Evolutionary conservation across 768 basidiomycete genomes (phyloP).

Genomic region (Mycena kentingensis): DNA sequence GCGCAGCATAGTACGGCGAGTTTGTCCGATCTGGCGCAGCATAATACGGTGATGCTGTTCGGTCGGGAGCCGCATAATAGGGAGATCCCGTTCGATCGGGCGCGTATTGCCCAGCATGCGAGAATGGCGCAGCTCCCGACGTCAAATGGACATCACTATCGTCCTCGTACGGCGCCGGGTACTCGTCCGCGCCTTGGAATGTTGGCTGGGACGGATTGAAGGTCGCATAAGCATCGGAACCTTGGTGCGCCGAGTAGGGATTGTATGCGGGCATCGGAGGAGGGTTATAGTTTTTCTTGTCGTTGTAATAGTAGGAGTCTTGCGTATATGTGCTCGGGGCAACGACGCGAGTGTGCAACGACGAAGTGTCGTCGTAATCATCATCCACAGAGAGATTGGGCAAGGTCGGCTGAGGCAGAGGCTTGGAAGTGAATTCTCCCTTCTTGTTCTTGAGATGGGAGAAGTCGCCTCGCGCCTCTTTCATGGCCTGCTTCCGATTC

Average conservation of each 20-base stretch:
- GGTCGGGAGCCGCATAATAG: too few species aligned
- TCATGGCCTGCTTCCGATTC: constrained; percentile 80
- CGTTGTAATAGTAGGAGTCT: constrained; percentile 55
- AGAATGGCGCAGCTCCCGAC: constrained; percentile 57
- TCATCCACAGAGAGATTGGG: constrained; percentile 91
- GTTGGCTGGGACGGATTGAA: constrained; percentile 62
- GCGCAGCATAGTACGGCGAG: too few species aligned
- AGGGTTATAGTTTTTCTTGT: constrained; percentile 52
- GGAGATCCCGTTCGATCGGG: background rate
- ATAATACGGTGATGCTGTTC: too few species aligned
- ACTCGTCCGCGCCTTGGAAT: constrained; percentile 54
- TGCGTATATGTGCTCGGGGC: constrained; percentile 57
- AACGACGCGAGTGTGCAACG: constrained; percentile 55
- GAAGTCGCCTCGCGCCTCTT: constrained; percentile 89
- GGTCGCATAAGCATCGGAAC: constrained; percentile 49
- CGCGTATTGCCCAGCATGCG: background rate
- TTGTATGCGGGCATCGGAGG: constrained; percentile 81
- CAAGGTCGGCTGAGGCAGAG: constrained; percentile 90
- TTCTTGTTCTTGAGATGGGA: constrained; percentile 93
- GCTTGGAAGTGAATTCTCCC: constrained; percentile 77
- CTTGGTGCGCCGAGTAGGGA: constrained; percentile 61
- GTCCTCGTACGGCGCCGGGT: constrained; percentile 57
- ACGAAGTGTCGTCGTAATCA: constrained; percentile 60
- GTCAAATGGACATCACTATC: constrained; percentile 66
- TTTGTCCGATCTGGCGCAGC: too few species aligned